Evolutionary conservation across 1,284 basidiomycete species (phyloP).

Genomic region (Cutaneotrichosporon spelunceum): DNA sequence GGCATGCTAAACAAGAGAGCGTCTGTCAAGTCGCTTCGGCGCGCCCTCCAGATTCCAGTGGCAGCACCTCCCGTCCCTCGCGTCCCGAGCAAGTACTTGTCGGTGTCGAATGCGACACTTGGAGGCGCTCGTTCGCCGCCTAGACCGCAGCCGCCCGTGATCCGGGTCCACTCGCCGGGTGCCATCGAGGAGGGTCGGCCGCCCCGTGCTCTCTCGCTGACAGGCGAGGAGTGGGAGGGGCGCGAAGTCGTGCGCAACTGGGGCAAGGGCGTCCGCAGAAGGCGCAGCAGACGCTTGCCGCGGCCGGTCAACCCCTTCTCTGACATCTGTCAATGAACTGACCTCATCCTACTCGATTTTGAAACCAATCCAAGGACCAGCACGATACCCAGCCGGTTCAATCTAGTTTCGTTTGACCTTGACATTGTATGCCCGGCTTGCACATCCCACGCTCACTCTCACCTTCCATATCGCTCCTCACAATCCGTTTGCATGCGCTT

Average conservation of each 20-base stretch:
- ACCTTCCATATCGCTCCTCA: not conserved
- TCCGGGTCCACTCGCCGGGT: slow-evolving; percentile 46
- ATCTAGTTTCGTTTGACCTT: not conserved
- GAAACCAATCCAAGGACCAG: not conserved
- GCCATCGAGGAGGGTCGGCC: slow-evolving; percentile 45
- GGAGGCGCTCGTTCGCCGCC: slow-evolving; percentile 16
- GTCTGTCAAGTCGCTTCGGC: slow-evolving; percentile 49
- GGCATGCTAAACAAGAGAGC: slow-evolving; percentile 24
- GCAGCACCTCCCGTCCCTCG: slow-evolving; percentile 40
- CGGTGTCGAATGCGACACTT: slow-evolving; percentile 1
- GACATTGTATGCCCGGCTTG: not conserved
- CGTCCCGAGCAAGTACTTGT: slow-evolving; percentile 31
- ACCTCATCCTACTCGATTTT: not conserved
- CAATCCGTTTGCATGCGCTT: slow-evolving; percentile 1
- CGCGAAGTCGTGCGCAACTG: slow-evolving; percentile 20
- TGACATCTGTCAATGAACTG: not conserved
- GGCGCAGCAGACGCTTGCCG: slow-evolving; percentile 9
- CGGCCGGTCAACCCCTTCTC: not conserved
- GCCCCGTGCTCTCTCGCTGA: slow-evolving; percentile 42
- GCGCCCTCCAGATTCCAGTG: slow-evolving; percentile 39
- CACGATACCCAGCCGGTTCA: not conserved
- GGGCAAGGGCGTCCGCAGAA: slow-evolving; percentile 16
- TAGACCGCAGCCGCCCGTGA: slow-evolving; percentile 30
- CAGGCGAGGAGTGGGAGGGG: slow-evolving; percentile 49
- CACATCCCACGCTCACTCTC: not conserved